Conservation (phyloP, 371 early-diverging fungal genomes). For the Apophysomyces sp. region DNA sequence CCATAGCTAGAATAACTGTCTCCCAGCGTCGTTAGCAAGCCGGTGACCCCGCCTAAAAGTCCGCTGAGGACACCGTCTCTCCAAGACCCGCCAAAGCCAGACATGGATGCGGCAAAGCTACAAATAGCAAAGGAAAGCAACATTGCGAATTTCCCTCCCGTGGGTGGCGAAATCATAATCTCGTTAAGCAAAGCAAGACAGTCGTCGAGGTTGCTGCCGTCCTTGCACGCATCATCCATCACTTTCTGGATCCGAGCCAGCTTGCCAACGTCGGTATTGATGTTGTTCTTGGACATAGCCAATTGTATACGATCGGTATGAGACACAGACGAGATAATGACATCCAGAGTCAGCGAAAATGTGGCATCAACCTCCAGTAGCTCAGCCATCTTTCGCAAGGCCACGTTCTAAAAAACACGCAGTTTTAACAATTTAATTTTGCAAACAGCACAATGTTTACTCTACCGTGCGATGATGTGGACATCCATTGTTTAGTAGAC, state of each 20-base stretch:
- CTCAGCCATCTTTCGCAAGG: too few species aligned
- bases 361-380: too few species aligned
- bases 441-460: too few species aligned
- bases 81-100: constrained; percentile 63
- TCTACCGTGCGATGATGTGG: too few species aligned
- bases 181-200: constrained; percentile 37
- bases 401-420: too few species aligned
- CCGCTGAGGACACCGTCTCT: constrained; percentile 49
- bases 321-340: too few species aligned
- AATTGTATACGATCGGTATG: too few species aligned
- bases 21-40: constrained; percentile 53
- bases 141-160: constrained; percentile 47
- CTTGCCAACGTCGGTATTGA: constrained; percentile 54
- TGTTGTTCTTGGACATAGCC: not conserved
- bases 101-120: constrained; percentile 55
- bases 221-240: constrained; percentile 41
- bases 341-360: too few species aligned
- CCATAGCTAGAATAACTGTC: constrained; percentile 56
- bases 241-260: constrained; percentile 51
- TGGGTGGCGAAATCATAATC: constrained; percentile 45
- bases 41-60: constrained; percentile 54
- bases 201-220: constrained; percentile 40
- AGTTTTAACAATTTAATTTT: too few species aligned
- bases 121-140: constrained; percentile 52
- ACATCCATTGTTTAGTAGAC: too few species aligned